These are phyloP conservation scores for Talaromyces funiculosus DNA, from an alignment of 2,329 filamentous ascomycete genomes.

Conservation along the genomic window DNA sequence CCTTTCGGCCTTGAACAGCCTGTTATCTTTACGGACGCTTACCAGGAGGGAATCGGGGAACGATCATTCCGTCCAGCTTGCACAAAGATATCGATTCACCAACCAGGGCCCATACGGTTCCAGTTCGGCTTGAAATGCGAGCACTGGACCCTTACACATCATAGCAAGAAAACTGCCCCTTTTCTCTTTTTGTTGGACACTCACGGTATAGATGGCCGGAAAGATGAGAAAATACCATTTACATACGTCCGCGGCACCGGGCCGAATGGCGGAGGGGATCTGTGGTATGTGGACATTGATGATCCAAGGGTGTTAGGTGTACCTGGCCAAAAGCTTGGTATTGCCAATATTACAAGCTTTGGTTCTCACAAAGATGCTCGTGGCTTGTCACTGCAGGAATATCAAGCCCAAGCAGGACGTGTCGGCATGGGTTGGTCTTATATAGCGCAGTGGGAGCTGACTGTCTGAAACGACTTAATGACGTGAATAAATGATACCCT, in stretches of 20 bases:
- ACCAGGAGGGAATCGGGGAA: slow-evolving; percentile 46
- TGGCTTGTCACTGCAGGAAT: slow-evolving; percentile 48
- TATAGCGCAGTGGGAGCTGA: slow-evolving; percentile 52
- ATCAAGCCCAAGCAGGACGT: slow-evolving; percentile 43
- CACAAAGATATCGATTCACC: slow-evolving; percentile 57
- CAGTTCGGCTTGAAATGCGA: slow-evolving; percentile 72
- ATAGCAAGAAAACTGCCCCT: slow-evolving; percentile 59
- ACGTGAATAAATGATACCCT: slow-evolving; percentile 5
- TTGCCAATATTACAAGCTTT: slow-evolving; percentile 57
- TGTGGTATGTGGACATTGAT: slow-evolving; percentile 73
- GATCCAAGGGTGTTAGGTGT: slow-evolving; percentile 58
- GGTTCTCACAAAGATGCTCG: slow-evolving; percentile 47
- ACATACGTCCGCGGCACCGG: slow-evolving; percentile 42
- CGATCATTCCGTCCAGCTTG: slow-evolving; percentile 57
- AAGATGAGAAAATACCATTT: slow-evolving; percentile 64
- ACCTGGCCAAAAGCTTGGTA: slow-evolving; percentile 61
- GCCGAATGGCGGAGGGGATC: slow-evolving; percentile 61
- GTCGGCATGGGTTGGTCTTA: slow-evolving; percentile 46
- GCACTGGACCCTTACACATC: slow-evolving; percentile 69
- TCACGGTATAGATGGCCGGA: slow-evolving; percentile 59
- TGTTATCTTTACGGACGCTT: slow-evolving; percentile 43
- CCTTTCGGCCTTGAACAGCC: slow-evolving; percentile 40
- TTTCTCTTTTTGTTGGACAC: slow-evolving; percentile 66
- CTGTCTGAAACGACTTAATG: slow-evolving; percentile 19
- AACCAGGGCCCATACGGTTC: slow-evolving; percentile 61